Conservation (phyloP, 2,329 filamentous ascomycete genomes). For the Pseudocercospora eumusae region DNA sequence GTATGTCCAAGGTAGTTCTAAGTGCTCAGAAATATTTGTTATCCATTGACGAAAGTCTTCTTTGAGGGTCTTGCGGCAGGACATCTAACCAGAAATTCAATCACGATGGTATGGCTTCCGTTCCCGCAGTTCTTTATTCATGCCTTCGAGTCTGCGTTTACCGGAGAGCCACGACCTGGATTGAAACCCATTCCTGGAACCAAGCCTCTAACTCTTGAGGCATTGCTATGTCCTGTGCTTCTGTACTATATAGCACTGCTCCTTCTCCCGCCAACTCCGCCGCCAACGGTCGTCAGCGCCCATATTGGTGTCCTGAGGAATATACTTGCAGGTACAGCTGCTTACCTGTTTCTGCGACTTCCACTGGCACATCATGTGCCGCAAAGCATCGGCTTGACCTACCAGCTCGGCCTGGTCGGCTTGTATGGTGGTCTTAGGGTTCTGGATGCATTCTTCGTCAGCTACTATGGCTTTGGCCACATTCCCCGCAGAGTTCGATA, state of each 20-base stretch:
- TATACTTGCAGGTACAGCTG: conserved; percentile 42
- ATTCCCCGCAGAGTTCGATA: conserved; percentile 48
- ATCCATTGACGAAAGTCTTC: too few relatives aligned
- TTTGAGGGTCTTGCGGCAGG: not conserved
- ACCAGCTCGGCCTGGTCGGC: conserved; percentile 48
- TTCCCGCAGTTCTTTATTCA: conserved; percentile 30
- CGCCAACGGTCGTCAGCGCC: conserved; percentile 38
- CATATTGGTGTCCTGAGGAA: conserved; percentile 42
- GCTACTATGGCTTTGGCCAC: conserved; percentile 44
- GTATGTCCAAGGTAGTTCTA: not conserved
- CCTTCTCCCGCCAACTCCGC: conserved; percentile 45
- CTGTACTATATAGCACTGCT: conserved; percentile 48
- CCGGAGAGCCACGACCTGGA: conserved; percentile 41
- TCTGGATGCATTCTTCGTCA: conserved; percentile 49
- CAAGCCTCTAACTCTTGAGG: conserved; percentile 43
- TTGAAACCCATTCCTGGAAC: conserved; percentile 47
- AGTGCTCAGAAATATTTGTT: not conserved
- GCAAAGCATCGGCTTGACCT: conserved; percentile 49
- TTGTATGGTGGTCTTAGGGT: conserved; percentile 48
- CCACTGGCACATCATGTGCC: conserved; percentile 48
- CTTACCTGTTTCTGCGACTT: conserved; percentile 46
- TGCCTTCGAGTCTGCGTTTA: conserved; percentile 26
- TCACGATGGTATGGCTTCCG: conserved; percentile 15
- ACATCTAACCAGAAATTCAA: not conserved
- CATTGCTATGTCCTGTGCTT: conserved; percentile 45